These are phyloP conservation scores for Calocybe gangraenosa DNA, from an alignment of 768 basidiomycete genomes.

Conservation along the genomic window DNA sequence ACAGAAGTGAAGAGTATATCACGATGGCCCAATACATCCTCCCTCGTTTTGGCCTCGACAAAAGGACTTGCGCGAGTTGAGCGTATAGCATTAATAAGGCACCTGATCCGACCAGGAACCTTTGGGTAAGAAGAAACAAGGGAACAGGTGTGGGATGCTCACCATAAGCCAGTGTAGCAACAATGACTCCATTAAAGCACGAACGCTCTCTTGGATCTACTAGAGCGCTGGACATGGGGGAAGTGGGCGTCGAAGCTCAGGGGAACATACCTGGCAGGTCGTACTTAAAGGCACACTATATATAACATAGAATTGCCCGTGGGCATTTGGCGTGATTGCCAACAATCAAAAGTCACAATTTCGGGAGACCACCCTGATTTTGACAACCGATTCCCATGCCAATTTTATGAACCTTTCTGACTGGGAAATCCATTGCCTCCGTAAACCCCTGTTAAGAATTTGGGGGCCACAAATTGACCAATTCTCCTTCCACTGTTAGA, in stretches of 20 bases:
- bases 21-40: constrained; percentile 18
- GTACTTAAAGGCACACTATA: constrained; percentile 6
- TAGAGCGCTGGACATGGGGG: not conserved
- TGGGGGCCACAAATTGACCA: too few species aligned
- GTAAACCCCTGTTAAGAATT: not conserved
- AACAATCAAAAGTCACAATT: constrained; percentile 10
- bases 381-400: constrained; percentile 2
- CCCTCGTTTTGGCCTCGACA: constrained; percentile 19
- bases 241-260: constrained; percentile 10
- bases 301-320: constrained; percentile 8
- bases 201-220: constrained; percentile 9
- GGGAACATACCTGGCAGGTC: constrained; percentile 7
- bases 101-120: constrained; percentile 3
- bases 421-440: not conserved
- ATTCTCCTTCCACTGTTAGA: too few species aligned
- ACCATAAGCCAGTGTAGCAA: constrained; percentile 19
- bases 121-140: not conserved
- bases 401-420: not conserved
- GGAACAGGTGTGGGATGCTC: not conserved
- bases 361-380: constrained; percentile 7
- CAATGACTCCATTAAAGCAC: constrained; percentile 13
- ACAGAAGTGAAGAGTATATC: constrained; percentile 15
- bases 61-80: constrained; percentile 18
- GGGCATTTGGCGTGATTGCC: constrained; percentile 14
- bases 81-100: constrained; percentile 20